These are phyloP conservation scores for Rhizodiscina lignyota DNA, from an alignment of 495 filamentous ascomycete genomes.

Conservation along the genomic window DNA sequence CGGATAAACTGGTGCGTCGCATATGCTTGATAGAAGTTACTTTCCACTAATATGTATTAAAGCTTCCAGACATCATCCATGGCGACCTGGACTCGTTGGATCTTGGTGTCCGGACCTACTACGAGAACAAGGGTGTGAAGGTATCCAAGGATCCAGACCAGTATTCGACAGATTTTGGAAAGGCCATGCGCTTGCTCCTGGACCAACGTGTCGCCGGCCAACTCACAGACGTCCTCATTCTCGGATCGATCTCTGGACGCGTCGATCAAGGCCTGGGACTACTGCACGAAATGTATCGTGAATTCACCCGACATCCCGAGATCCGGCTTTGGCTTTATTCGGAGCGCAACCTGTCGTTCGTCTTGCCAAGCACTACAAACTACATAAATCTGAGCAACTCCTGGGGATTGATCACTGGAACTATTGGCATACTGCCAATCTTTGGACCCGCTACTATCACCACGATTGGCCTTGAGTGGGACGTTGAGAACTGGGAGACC, in stretches of 20 bases:
- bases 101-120: slow-evolving; percentile 39
- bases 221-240: slow-evolving; percentile 36
- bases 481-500: slow-evolving; percentile 65
- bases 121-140: slow-evolving; percentile 30
- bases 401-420: slow-evolving; percentile 31
- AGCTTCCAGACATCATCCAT: slow-evolving; percentile 51
- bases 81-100: slow-evolving; percentile 81
- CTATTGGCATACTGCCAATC: slow-evolving; percentile 75
- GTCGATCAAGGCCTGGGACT: slow-evolving; percentile 86
- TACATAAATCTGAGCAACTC: slow-evolving; percentile 39
- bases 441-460: slow-evolving; percentile 54
- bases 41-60: slow-evolving; percentile 10
- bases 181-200: slow-evolving; percentile 31
- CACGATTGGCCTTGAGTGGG: slow-evolving; percentile 75
- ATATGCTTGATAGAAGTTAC: background rate
- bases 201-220: too few relatives aligned
- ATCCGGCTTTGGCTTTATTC: slow-evolving; percentile 41
- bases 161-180: slow-evolving; percentile 70
- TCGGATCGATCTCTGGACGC: slow-evolving; percentile 77
- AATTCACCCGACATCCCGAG: slow-evolving; percentile 18
- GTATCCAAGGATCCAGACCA: slow-evolving; percentile 59
- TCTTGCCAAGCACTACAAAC: slow-evolving; percentile 53
- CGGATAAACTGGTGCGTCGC: background rate
- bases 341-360: slow-evolving; percentile 60
- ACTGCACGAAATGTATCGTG: slow-evolving; percentile 49